Evolutionary conservation across 164 flowering plant genomes (phyloP).

Genomic region (Brasenia schreberi): DNA sequence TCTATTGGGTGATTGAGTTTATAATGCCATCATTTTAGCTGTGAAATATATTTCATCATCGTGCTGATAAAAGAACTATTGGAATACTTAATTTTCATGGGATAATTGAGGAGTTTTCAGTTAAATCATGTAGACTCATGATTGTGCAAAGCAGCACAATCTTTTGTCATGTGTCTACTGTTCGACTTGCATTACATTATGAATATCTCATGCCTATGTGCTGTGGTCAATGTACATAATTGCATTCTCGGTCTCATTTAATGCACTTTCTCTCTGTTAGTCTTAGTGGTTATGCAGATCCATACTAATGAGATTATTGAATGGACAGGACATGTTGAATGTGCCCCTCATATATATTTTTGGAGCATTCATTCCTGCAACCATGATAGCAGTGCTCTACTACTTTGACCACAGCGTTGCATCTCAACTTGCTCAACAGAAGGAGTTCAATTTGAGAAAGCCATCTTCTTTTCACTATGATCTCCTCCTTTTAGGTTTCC

Average conservation of each 20-base stretch:
- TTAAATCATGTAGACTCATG: too few relatives aligned
- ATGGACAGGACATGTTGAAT: conserved; percentile 72
- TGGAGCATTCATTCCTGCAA: conserved; percentile 97
- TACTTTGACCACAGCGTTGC: conserved; percentile 99
- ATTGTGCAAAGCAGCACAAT: too few relatives aligned
- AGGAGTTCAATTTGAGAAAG: conserved; percentile 91
- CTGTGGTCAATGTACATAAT: background rate
- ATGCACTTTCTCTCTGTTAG: background rate
- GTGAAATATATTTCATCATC: too few relatives aligned
- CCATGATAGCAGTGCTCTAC: conserved; percentile 98
- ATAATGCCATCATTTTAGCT: too few relatives aligned
- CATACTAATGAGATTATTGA: background rate
- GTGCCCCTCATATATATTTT: conserved; percentile 76
- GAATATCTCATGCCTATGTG: too few relatives aligned
- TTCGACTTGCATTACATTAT: too few relatives aligned
- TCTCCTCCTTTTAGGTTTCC: conserved; percentile 80
- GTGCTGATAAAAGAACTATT: too few relatives aligned
- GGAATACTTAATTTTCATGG: too few relatives aligned
- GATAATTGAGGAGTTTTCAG: too few relatives aligned
- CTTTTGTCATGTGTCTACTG: too few relatives aligned
- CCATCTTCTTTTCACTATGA: conserved; percentile 94
- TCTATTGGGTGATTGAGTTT: too few relatives aligned
- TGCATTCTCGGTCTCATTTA: background rate
- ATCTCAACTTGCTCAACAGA: conserved; percentile 90
- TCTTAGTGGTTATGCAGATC: background rate